Conservation (phyloP, 495 filamentous ascomycete species). For the Hypoxylon crocopeplum region DNA sequence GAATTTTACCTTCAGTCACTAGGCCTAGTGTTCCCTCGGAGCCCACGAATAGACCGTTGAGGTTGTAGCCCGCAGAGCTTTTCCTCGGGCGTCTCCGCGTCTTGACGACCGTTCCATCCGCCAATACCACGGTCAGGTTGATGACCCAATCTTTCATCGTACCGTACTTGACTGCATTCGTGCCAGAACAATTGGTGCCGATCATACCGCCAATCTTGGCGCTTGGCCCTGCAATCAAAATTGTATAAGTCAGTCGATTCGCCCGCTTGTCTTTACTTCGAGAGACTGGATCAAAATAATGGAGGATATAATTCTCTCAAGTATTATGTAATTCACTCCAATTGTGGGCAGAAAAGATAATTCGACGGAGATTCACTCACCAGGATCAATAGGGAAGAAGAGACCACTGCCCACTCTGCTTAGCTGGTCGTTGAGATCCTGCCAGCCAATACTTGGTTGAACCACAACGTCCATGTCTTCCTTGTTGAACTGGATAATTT, state of each 20-base stretch:
- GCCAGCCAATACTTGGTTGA: constrained; percentile 90
- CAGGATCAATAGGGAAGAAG: constrained; percentile 90
- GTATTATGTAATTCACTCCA: background rate
- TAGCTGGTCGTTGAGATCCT: constrained; percentile 82
- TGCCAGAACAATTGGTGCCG: constrained; percentile 80
- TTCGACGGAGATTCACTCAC: constrained; percentile 43
- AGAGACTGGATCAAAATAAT: background rate
- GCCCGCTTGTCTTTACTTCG: background rate
- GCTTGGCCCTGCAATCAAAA: constrained; percentile 54
- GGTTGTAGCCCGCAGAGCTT: constrained; percentile 81
- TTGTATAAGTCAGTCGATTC: constrained; percentile 23
- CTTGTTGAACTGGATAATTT: constrained; percentile 77
- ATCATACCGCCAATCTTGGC: constrained; percentile 78
- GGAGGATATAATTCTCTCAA: background rate
- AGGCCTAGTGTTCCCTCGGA: constrained; percentile 81
- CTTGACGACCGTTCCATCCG: constrained; percentile 81
- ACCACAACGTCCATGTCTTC: constrained; percentile 93
- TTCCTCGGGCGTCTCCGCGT: constrained; percentile 76
- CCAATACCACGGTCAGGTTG: constrained; percentile 78
- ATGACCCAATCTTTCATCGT: constrained; percentile 91
- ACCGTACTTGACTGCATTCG: constrained; percentile 81
- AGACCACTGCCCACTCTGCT: constrained; percentile 71
- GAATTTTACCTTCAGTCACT: constrained; percentile 65
- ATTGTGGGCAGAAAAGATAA: background rate
- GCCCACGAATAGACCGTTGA: constrained; percentile 77